Evolutionary conservation across 208 protist species (phyloP).

Genomic region (Trypanosoma theileri): DNA sequence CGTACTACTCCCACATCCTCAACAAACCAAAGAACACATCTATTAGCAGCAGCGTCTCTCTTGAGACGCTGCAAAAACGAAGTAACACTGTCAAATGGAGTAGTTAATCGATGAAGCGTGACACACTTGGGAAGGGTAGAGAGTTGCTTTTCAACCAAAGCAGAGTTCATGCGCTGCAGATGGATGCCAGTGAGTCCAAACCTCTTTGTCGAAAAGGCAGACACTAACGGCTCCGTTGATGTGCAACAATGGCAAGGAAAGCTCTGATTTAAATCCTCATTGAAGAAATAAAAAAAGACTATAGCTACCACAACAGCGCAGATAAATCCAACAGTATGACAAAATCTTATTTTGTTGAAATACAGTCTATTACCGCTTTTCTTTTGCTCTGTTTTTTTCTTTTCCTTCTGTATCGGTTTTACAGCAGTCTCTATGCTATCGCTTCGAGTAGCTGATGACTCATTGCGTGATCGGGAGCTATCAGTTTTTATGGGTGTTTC

Average conservation of each 20-base stretch:
- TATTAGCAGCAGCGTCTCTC: slow-evolving; percentile 5
- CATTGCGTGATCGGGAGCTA: neutral
- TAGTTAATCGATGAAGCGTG: slow-evolving; percentile 21
- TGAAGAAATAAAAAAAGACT: neutral
- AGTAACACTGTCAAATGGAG: slow-evolving; percentile 21
- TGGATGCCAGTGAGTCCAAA: slow-evolving; percentile 27
- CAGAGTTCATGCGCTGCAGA: slow-evolving; percentile 1
- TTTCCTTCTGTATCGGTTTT: neutral
- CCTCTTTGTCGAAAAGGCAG: slow-evolving; percentile 12
- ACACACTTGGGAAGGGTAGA: slow-evolving; percentile 11
- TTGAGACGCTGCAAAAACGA: slow-evolving; percentile 8
- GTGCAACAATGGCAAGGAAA: slow-evolving; percentile 22
- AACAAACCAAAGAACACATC: slow-evolving; percentile 63
- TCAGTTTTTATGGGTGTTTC: neutral
- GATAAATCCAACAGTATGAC: slow-evolving; percentile 4
- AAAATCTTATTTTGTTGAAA: neutral
- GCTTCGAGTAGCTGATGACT: neutral
- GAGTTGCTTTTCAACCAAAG: slow-evolving; percentile 8
- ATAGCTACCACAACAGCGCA: slow-evolving; percentile 10
- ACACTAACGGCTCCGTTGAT: slow-evolving; percentile 2
- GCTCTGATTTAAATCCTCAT: neutral
- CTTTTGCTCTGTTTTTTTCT: slow-evolving; percentile 1
- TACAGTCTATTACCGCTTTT: neutral
- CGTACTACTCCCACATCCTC: slow-evolving; percentile 30
- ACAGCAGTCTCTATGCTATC: too few relatives aligned